phyloP scores from a whole-genome alignment of 208 protist species.

The Trypanosoma vivax region DNA sequence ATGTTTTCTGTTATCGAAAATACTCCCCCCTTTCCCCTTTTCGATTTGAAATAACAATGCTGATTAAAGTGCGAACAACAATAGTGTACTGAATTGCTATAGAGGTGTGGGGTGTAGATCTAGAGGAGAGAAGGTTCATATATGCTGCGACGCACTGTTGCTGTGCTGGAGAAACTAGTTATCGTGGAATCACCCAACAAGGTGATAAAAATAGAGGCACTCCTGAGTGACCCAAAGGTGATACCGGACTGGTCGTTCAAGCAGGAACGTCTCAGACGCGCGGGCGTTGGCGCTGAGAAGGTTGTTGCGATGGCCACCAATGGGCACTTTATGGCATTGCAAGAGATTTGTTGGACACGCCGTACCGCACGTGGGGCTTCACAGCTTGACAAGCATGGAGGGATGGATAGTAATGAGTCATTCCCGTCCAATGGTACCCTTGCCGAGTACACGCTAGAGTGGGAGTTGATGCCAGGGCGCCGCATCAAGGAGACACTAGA shows the following conservation, averaged over 20 bases:
- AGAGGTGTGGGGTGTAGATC: not conserved
- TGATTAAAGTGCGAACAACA: not conserved
- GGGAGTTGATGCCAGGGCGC: constrained; percentile 66
- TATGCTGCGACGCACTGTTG: constrained; percentile 56
- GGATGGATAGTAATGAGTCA: constrained; percentile 17
- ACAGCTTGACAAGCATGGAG: too few species aligned
- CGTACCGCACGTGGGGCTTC: too few species aligned
- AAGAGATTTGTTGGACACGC: constrained; percentile 65
- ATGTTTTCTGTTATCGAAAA: too few species aligned
- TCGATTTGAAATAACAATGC: not conserved
- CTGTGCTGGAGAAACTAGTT: constrained; percentile 70
- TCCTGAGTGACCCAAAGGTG: constrained; percentile 73
- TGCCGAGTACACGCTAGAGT: constrained; percentile 61
- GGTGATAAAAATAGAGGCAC: constrained; percentile 81
- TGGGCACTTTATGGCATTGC: constrained; percentile 84
- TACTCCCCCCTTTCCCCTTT: too few species aligned
- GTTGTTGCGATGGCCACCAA: constrained; percentile 81
- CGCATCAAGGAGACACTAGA: constrained; percentile 76
- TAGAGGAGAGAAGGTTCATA: constrained; percentile 5
- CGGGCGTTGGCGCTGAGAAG: constrained; percentile 56
- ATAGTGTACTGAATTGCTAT: not conserved
- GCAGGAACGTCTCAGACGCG: constrained; percentile 26
- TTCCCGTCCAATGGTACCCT: constrained; percentile 61
- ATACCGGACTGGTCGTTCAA: constrained; percentile 82
- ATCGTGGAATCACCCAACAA: constrained; percentile 92